A percentile compares a stretch with the other conserved stretches of the same genome.
Conservation (phyloP, 2,329 filamentous ascomycete species). For the Aspergillus ibericus region DNA sequence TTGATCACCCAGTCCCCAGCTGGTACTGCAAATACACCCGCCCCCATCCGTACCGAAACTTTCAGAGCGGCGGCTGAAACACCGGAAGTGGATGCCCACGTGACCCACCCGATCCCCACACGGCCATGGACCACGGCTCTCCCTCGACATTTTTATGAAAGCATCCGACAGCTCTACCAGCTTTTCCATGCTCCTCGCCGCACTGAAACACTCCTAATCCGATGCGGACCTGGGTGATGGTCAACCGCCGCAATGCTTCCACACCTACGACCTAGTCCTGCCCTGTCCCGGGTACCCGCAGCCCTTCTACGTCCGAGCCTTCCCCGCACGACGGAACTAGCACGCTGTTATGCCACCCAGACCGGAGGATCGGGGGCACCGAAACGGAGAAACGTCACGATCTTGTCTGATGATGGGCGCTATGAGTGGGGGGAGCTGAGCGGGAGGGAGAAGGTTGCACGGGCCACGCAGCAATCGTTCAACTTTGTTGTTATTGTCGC, state of each 20-base stretch:
- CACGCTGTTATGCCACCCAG: constrained; percentile 56
- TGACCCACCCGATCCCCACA: constrained; percentile 23
- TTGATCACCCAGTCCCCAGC: background rate
- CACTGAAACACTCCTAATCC: constrained; percentile 7
- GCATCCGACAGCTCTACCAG: background rate
- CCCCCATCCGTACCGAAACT: constrained; percentile 13
- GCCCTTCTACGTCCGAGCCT: constrained; percentile 18
- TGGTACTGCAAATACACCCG: constrained; percentile 21
- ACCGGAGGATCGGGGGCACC: constrained; percentile 37
- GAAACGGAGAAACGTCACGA: constrained; percentile 66
- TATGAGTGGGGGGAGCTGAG: constrained; percentile 80
- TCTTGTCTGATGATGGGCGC: constrained; percentile 81
- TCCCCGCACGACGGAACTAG: constrained; percentile 31
- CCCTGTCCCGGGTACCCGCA: background rate
- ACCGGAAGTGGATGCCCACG: constrained; percentile 14
- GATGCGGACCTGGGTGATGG: constrained; percentile 20
- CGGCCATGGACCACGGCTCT: constrained; percentile 4
- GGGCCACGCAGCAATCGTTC: constrained; percentile 86
- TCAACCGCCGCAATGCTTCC: constrained; percentile 22
- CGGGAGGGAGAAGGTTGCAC: constrained; percentile 72
- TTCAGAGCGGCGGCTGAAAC: constrained; percentile 13
- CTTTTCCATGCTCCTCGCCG: constrained; percentile 5
- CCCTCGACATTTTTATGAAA: background rate
- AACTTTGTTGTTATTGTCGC: constrained; percentile 77
- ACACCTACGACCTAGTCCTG: constrained; percentile 23